A percentile compares a stretch with the other conserved stretches of the same genome.
These are phyloP conservation scores for Physcomitrellopsis africana DNA, from an alignment of 225 moss, liverwort and hornwort species.

Conservation along the genomic window DNA sequence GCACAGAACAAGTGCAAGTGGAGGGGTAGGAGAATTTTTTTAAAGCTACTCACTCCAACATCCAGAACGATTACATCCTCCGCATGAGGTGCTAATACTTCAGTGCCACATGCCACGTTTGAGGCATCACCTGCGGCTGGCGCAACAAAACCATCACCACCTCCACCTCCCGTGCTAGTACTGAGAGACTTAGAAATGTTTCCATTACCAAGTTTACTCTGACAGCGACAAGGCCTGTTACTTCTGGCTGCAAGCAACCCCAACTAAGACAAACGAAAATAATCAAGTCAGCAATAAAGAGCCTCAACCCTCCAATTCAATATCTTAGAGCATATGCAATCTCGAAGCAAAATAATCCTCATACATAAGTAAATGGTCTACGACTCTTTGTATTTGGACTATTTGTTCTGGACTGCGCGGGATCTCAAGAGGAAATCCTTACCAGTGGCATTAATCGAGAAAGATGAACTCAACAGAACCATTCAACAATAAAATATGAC, in stretches of 20 bases:
- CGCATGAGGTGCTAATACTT: slow-evolving; percentile 29
- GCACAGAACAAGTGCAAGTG: slow-evolving; percentile 7
- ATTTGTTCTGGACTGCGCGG: no score
- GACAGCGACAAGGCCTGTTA: slow-evolving; percentile 49
- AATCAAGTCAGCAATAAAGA: slow-evolving; percentile 14
- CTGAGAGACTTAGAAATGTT: slow-evolving; percentile 54
- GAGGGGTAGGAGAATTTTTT: not conserved
- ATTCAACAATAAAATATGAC: not conserved
- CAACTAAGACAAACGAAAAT: slow-evolving; percentile 35
- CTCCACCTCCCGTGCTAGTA: slow-evolving; percentile 58
- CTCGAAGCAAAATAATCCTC: not conserved
- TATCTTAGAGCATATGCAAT: slow-evolving; percentile 8
- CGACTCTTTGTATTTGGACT: no score
- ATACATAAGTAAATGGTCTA: not conserved
- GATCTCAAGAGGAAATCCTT: no score
- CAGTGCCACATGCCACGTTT: slow-evolving; percentile 53
- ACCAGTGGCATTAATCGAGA: no score
- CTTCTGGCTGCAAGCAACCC: slow-evolving; percentile 57
- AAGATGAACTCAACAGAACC: not conserved
- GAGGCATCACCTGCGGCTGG: slow-evolving; percentile 67
- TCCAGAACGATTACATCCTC: slow-evolving; percentile 88
- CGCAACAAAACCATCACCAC: slow-evolving; percentile 64
- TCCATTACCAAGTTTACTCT: slow-evolving; percentile 45
- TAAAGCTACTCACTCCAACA: slow-evolving; percentile 67
- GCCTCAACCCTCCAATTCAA: slow-evolving; percentile 5